Evolutionary conservation across 23 red algal species (phyloP).

Genomic region (Pyropia yezoensis): DNA sequence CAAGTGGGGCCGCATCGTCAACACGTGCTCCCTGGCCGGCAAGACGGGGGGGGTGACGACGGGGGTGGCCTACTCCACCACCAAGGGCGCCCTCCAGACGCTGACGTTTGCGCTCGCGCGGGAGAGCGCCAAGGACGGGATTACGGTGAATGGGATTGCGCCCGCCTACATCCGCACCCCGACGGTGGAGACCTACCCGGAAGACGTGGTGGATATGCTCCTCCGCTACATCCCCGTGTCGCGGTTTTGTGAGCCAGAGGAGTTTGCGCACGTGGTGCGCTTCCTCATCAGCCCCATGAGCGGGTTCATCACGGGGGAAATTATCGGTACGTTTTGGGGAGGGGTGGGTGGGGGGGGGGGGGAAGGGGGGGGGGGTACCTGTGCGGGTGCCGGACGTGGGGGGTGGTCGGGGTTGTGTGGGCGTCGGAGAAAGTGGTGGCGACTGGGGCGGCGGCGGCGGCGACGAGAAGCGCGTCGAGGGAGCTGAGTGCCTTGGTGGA

Average conservation of each 20-base stretch:
- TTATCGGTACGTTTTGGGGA: constrained; percentile 33
- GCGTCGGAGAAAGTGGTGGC: too few relatives aligned
- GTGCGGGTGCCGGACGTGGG: too few relatives aligned
- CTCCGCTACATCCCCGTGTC: constrained; percentile 89
- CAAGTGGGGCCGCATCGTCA: constrained; percentile 91
- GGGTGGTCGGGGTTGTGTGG: too few relatives aligned
- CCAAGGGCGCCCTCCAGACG: constrained; percentile 93
- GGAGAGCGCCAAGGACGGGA: constrained; percentile 79
- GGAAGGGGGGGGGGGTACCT: too few relatives aligned
- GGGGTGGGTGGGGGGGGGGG: too few relatives aligned
- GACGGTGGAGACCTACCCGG: constrained; percentile 75
- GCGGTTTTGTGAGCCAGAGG: constrained; percentile 91
- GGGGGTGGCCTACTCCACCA: constrained; percentile 85
- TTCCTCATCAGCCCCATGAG: constrained; percentile 90
- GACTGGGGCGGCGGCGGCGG: too few relatives aligned
- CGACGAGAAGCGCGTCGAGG: too few relatives aligned
- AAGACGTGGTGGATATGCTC: constrained; percentile 89
- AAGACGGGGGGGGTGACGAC: constrained; percentile 97
- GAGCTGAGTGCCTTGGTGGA: too few relatives aligned
- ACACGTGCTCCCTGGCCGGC: constrained; percentile 91
- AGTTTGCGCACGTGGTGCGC: constrained; percentile 84
- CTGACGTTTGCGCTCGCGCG: constrained; percentile 89
- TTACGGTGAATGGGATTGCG: constrained; percentile 94
- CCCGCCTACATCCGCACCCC: constrained; percentile 89
- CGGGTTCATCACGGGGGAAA: constrained; percentile 95